Conservation (phyloP, 2,329 filamentous ascomycete genomes). For the Stemphylium lycopersici region DNA sequence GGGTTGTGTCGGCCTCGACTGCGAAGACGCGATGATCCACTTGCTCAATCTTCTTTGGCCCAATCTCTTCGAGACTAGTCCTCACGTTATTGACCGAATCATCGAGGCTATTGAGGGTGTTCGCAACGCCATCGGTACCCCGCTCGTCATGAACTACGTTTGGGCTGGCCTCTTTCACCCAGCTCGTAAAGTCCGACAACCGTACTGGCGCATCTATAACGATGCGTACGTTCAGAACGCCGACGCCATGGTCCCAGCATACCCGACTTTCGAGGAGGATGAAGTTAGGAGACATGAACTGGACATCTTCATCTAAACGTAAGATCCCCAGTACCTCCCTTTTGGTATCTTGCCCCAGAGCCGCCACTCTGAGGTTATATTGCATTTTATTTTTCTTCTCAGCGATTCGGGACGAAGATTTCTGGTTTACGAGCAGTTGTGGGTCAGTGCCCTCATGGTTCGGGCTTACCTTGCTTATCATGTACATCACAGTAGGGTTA, state of each 20-base stretch:
- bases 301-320: conserved; percentile 74
- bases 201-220: conserved; percentile 97
- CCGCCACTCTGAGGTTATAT: conserved; percentile 2
- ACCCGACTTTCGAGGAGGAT: conserved; percentile 84
- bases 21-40: conserved; percentile 98
- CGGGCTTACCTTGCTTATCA: conserved; percentile 13
- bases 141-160: conserved; percentile 94
- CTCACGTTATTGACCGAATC: conserved; percentile 97
- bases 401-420: conserved; percentile 2
- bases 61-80: conserved; percentile 96
- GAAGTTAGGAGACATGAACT: conserved; percentile 79
- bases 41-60: conserved; percentile 94
- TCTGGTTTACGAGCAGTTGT: conserved; percentile 5
- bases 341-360: background rate
- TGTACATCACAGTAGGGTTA: conserved; percentile 19
- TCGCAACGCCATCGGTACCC: conserved; percentile 88
- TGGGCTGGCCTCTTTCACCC: conserved; percentile 98
- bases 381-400: conserved; percentile 2
- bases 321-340: conserved; percentile 8
- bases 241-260: conserved; percentile 96
- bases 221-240: conserved; percentile 93
- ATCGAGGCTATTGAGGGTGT: conserved; percentile 97
- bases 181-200: conserved; percentile 88
- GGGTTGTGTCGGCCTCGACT: conserved; percentile 95
- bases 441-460: conserved; percentile 1